Conservation (phyloP, 192 early-diverging fungal genomes). For the Mortierella alpina region DNA sequence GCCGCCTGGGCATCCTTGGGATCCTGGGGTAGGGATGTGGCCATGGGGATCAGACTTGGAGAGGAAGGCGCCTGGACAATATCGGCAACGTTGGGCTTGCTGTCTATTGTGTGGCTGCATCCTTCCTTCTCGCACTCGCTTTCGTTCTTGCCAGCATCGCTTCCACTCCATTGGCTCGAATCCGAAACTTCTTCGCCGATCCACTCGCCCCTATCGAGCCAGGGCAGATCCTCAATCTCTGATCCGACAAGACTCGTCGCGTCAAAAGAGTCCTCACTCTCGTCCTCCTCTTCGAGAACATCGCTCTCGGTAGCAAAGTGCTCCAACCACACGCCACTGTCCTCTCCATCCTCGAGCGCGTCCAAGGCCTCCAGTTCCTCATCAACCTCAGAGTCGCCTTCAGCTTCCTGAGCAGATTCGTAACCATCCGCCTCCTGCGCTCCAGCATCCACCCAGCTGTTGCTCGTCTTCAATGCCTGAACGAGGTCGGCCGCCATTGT, state of each 20-base stretch:
- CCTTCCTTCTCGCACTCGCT: background rate
- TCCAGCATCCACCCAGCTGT: slow-evolving; percentile 52
- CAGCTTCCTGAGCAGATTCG: slow-evolving; percentile 35
- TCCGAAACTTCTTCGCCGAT: slow-evolving; percentile 43
- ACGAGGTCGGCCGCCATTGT: slow-evolving; percentile 3
- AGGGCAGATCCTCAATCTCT: slow-evolving; percentile 39
- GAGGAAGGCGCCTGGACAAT: slow-evolving; percentile 45
- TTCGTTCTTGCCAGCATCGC: slow-evolving; percentile 19
- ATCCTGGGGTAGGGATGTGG: slow-evolving; percentile 35
- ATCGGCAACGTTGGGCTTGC: slow-evolving; percentile 12
- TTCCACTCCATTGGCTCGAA: slow-evolving; percentile 39
- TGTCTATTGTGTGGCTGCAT: background rate
- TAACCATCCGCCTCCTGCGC: slow-evolving; percentile 36
- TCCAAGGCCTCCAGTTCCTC: slow-evolving; percentile 27
- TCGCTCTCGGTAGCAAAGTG: slow-evolving; percentile 47
- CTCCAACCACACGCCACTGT: slow-evolving; percentile 33
- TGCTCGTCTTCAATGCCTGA: slow-evolving; percentile 27
- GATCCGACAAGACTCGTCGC: slow-evolving; percentile 40
- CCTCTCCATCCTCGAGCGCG: slow-evolving; percentile 26
- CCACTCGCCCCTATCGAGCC: slow-evolving; percentile 50
- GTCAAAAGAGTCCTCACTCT: slow-evolving; percentile 26
- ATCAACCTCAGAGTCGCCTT: slow-evolving; percentile 41
- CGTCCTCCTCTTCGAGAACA: slow-evolving; percentile 24
- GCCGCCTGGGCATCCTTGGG: slow-evolving; percentile 42
- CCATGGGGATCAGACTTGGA: slow-evolving; percentile 41